phyloP scores from a whole-genome alignment of 1,284 basidiomycete genomes.

The Cutaneotrichosporon mucoides region DNA sequence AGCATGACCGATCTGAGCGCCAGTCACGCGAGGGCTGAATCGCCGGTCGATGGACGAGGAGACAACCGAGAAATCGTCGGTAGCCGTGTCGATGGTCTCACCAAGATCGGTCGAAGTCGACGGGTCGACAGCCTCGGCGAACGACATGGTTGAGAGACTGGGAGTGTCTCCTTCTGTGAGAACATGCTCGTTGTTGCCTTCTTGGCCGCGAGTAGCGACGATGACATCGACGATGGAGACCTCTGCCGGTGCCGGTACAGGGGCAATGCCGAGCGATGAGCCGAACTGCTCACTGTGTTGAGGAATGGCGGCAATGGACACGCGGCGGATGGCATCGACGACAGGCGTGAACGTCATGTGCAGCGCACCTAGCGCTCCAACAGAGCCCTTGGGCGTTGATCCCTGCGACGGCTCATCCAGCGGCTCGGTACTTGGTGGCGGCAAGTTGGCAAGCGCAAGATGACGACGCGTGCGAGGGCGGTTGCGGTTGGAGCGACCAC shows the following conservation, averaged over 20 bases:
- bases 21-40: background rate
- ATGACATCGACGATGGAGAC: conserved; percentile 35
- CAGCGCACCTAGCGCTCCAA: conserved; percentile 27
- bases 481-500: conserved; percentile 6
- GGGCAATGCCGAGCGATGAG: conserved; percentile 22
- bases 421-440: conserved; percentile 16
- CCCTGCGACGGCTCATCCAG: conserved; percentile 11
- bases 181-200: conserved; percentile 4
- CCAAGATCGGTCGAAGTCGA: conserved; percentile 26
- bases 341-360: conserved; percentile 28
- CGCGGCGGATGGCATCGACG: conserved; percentile 33
- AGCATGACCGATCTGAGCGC: background rate
- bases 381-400: conserved; percentile 13
- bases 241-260: conserved; percentile 28
- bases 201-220: conserved; percentile 19
- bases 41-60: conserved; percentile 19
- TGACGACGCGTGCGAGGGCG: conserved; percentile 8
- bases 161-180: conserved; percentile 32
- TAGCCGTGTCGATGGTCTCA: conserved; percentile 31
- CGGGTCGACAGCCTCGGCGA: conserved; percentile 41
- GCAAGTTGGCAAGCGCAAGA: conserved; percentile 9
- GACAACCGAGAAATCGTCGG: conserved; percentile 30
- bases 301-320: conserved; percentile 6
- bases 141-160: conserved; percentile 41
- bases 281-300: background rate